phyloP scores from a whole-genome alignment of 495 filamentous ascomycete species.

The Penicillium cinerascens region DNA sequence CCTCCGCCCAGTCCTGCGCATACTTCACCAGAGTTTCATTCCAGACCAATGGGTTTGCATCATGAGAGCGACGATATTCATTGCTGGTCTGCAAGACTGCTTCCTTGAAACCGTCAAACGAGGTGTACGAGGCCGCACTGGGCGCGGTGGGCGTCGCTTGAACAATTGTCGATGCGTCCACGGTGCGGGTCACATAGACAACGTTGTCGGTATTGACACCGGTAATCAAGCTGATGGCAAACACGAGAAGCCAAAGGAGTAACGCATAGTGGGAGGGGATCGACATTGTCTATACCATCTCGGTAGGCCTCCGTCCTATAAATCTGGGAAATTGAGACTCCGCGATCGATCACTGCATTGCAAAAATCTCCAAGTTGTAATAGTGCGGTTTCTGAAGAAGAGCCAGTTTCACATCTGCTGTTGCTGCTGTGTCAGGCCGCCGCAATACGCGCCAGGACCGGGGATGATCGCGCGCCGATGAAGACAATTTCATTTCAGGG shows the following conservation, averaged over 20 bases:
- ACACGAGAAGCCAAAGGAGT: neutral
- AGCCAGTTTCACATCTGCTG: neutral
- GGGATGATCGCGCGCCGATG: neutral
- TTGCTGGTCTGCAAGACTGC: slow-evolving; percentile 65
- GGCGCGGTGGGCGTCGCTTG: slow-evolving; percentile 26
- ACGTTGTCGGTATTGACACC: slow-evolving; percentile 4
- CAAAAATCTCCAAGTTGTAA: neutral
- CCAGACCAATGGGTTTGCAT: slow-evolving; percentile 60
- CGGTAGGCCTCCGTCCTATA: neutral
- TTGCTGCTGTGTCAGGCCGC: neutral
- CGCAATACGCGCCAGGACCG: neutral
- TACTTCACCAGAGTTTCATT: slow-evolving; percentile 59
- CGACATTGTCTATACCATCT: slow-evolving; percentile 1
- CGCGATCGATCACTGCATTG: neutral
- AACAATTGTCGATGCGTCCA: slow-evolving; percentile 22
- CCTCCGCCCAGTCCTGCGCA: slow-evolving; percentile 48
- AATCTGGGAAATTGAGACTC: neutral
- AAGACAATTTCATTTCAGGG: neutral
- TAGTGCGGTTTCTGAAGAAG: neutral
- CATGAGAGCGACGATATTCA: slow-evolving; percentile 60
- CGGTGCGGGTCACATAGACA: slow-evolving; percentile 12
- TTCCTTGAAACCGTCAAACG: slow-evolving; percentile 47
- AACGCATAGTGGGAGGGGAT: neutral
- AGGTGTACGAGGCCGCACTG: slow-evolving; percentile 46
- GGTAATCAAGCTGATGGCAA: neutral